A percentile compares a stretch with the other conserved stretches of the same genome.
phyloP scores from a whole-genome alignment of 805 yeast species.

The Cyberlindnera mycetangii region DNA sequence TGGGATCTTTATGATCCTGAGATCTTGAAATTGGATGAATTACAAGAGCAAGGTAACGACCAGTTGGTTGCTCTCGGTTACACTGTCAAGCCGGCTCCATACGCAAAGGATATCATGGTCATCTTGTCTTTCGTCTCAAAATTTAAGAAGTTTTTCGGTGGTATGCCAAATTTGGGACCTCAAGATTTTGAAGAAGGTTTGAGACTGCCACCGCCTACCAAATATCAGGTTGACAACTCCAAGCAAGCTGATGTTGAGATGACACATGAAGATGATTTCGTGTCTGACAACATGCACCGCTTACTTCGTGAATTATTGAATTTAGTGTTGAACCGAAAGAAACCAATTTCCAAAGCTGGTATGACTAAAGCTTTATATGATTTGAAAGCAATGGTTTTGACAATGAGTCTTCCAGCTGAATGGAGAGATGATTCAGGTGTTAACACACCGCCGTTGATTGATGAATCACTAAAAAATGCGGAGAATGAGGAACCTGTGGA shows the following conservation, averaged over 20 bases:
- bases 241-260: slow-evolving; percentile 8
- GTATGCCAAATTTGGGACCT: slow-evolving; percentile 23
- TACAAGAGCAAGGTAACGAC: slow-evolving; percentile 5
- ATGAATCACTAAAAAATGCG: slow-evolving; percentile 4
- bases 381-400: slow-evolving; percentile 13
- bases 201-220: slow-evolving; percentile 10
- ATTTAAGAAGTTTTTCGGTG: slow-evolving; percentile 19
- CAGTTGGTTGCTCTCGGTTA: slow-evolving; percentile 26
- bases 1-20: slow-evolving; percentile 19
- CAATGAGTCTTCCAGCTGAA: slow-evolving; percentile 27
- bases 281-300: slow-evolving; percentile 18
- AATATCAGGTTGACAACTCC: slow-evolving; percentile 17
- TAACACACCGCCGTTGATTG: slow-evolving; percentile 7
- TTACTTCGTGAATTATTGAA: slow-evolving; percentile 18
- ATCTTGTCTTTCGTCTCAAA: slow-evolving; percentile 23
- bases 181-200: slow-evolving; percentile 29
- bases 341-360: slow-evolving; percentile 7
- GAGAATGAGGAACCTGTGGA: slow-evolving; percentile 22
- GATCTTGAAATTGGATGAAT: background rate
- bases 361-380: slow-evolving; percentile 19
- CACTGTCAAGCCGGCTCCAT: slow-evolving; percentile 24
- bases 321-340: slow-evolving; percentile 21
- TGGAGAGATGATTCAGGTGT: slow-evolving; percentile 29
- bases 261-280: slow-evolving; percentile 5
- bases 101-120: slow-evolving; percentile 23